Base-by-base conservation (phyloP, 2,329 filamentous ascomycete genomes). In the Bertia moriformis region DNA sequence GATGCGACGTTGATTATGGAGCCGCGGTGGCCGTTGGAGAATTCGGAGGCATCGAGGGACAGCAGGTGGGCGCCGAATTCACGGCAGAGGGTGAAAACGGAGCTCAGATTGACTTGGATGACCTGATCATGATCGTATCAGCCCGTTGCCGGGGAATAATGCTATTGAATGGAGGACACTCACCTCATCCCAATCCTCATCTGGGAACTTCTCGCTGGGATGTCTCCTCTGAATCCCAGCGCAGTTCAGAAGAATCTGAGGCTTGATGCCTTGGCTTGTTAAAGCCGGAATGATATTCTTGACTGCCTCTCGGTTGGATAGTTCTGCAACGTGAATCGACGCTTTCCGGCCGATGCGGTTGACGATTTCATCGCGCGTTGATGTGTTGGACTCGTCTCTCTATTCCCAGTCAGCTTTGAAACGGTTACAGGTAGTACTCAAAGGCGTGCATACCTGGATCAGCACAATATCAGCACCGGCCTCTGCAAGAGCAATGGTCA, bases 161-260 rank as follows among this genome's bases (percentile, higher is more conserved):
- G 19, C 19, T 3, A 19, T 29, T 38, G 27, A n/a, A n/a, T n/a
- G n/a, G n/a, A n/a, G n/a, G n/a, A n/a, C n/a, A 35, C 32, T 14
- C 32, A 73, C 73, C 50, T 81, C 73, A 51, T 81, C 71, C 71
- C 85, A 93, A 61, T 91, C 83, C 35, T 65, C 60, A 52, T 82
- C 73, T 0, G 84, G 84, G 53, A 93, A 93, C 42, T 70, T 58
- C 49, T 86, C 74, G 33, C 79, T 76, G 0, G 83, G 74, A 56
- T 91, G 82, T 13, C 86, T 70, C 44, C 77, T 70, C 58, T 93
- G 87, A 53, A 93, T 88, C 18, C 87, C 87, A 14, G 83, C 87
- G 60, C 83, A 89, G 62, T 88, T 93, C 49, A 93, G 63, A 4
- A 93, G 71, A 51, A 93, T 83, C 52, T 83, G 71, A 45, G 93